Percentiles rank a stretch among this genome's conserved stretches.
These are phyloP conservation scores for Lunasporangiospora selenospora DNA, from an alignment of 192 early-diverging fungal species.

Conservation along the genomic window DNA sequence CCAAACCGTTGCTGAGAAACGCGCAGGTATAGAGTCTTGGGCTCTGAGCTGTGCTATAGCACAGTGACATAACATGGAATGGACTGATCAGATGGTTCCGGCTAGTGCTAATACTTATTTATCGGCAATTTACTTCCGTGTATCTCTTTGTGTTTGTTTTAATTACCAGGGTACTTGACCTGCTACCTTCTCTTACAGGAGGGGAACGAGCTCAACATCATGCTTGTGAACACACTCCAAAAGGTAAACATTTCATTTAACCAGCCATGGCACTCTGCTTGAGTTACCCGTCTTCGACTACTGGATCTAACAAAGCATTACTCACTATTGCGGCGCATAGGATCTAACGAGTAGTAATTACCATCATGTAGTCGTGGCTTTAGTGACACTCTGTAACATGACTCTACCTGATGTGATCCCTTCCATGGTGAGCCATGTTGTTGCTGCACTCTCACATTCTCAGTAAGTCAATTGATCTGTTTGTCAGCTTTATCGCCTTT, in stretches of 20 bases:
- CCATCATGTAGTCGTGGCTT: constrained; percentile 54
- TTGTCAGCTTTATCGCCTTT: not conserved
- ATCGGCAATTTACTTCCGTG: not conserved
- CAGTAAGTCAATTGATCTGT: constrained; percentile 44
- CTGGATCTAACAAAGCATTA: not conserved
- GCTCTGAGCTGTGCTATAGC: too few species aligned
- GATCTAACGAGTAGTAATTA: constrained; percentile 62
- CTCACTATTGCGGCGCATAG: constrained; percentile 24
- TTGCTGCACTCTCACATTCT: constrained; percentile 44
- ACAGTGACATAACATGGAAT: not conserved
- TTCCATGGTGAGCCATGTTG: constrained; percentile 47
- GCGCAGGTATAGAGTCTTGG: constrained; percentile 44
- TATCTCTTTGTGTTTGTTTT: not conserved
- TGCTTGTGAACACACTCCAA: constrained; percentile 64
- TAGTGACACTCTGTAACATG: constrained; percentile 57
- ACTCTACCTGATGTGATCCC: constrained; percentile 51
- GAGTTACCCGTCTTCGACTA: not conserved
- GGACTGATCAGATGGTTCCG: too few species aligned
- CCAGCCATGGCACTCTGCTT: not conserved
- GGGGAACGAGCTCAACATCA: constrained; percentile 57
- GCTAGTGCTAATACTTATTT: too few species aligned
- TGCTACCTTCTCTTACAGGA: constrained; percentile 56
- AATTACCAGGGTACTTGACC: constrained; percentile 53
- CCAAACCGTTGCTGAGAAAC: constrained; percentile 53
- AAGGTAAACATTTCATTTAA: constrained; percentile 24